These are phyloP conservation scores for Hymenoscyphus fructigenus DNA, from an alignment of 2,329 filamentous ascomycete genomes.

Conservation along the genomic window DNA sequence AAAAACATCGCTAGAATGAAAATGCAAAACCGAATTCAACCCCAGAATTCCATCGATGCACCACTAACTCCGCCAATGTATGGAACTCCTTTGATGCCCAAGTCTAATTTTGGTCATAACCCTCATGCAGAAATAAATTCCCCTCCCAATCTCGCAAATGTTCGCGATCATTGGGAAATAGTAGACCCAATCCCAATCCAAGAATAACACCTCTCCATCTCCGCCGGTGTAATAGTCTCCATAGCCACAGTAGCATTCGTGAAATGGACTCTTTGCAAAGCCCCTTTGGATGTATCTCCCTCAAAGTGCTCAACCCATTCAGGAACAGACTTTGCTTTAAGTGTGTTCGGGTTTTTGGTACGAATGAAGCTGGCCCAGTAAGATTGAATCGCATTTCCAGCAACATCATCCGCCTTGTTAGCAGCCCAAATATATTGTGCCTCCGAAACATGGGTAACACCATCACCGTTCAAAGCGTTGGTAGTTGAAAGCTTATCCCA, in stretches of 20 bases:
- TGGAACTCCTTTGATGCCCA: too few relatives aligned
- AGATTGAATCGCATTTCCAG: slow-evolving; percentile 61
- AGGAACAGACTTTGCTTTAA: slow-evolving; percentile 46
- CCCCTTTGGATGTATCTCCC: slow-evolving; percentile 22
- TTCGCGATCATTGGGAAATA: neutral
- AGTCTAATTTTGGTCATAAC: too few relatives aligned
- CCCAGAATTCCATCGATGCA: too few relatives aligned
- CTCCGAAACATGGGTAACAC: slow-evolving; percentile 68
- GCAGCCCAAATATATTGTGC: slow-evolving; percentile 67
- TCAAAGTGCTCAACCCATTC: slow-evolving; percentile 50
- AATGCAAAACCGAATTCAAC: too few relatives aligned
- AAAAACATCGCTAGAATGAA: too few relatives aligned
- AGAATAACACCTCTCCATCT: neutral
- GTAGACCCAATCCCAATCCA: neutral
- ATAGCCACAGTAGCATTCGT: slow-evolving; percentile 42
- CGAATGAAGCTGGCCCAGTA: slow-evolving; percentile 77
- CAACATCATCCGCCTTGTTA: slow-evolving; percentile 56
- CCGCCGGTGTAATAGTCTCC: slow-evolving; percentile 45
- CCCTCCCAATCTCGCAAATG: too few relatives aligned
- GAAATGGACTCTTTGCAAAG: slow-evolving; percentile 38
- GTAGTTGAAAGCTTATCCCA: slow-evolving; percentile 59
- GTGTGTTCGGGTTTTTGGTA: slow-evolving; percentile 62
- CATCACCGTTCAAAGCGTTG: slow-evolving; percentile 53
- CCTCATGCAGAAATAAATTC: too few relatives aligned
- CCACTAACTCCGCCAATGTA: too few relatives aligned